Base-by-base conservation (phyloP, 2,329 filamentous ascomycete species). In the Nemania sp. region DNA sequence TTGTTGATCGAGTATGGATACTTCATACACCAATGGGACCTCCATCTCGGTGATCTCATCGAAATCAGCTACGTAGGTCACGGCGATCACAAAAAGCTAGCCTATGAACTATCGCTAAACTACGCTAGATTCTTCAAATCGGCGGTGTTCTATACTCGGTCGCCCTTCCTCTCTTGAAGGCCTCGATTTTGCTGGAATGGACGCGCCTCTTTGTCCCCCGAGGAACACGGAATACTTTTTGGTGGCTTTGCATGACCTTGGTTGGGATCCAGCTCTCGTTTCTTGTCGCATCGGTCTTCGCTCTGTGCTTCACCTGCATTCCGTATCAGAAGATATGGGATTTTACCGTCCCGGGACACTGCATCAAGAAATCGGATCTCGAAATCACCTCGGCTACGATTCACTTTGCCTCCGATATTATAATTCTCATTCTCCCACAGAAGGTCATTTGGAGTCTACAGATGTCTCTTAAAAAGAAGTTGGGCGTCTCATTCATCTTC, bases 401-500 rank as follows among this genome's bases (percentile, higher is more conserved):
- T 22, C 57, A 64, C 40, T 52, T 65, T 14, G 42, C 17, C 7
- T 54, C 54, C 8, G 54, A 57, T n/a, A 17, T 54, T 4, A 24
- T 50, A n/a, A 54, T 57, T 26, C 42, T 57, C 4, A 19, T 47
- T 20, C 50, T 57, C 17, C 45, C 54, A n/a, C 54, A 57, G 36
- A 40, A 33, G 19, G 46, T 57, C 31, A 57, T 57, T 17, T 57
- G 54, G 54, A 34, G 41, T 20, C 36, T 72, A 23, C 61, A 70
- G 8, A 65, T 72, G 63, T 60, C 60, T 11, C 60, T 64, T 49
- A 65, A 55, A 49, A 68, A 66, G 57, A 70, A 63, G 44, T 2
- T 70, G 3, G 67, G 67, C 42, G 63, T 72, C 11, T 66, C 64
- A 1, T 43, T 71, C 12, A 63, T 72, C 24, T 72, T 72, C 41